phyloP scores from a whole-genome alignment of 2,329 filamentous ascomycete species.

The Acarospora socialis region DNA sequence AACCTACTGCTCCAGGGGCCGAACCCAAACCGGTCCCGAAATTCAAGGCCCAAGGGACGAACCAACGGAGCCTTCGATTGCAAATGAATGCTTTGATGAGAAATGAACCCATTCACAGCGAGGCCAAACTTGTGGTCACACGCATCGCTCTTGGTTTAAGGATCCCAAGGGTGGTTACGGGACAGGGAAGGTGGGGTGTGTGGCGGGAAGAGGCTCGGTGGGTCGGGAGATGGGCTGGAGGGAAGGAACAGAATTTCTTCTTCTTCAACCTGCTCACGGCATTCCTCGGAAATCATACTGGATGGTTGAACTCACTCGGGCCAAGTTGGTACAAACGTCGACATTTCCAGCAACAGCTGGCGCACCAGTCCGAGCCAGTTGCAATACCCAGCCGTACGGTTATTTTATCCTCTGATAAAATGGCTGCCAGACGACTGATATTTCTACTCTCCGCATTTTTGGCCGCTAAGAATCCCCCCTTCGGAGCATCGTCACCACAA shows the following conservation, averaged over 20 bases:
- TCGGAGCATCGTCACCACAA: slow-evolving; percentile 24
- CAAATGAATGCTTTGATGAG: slow-evolving; percentile 34
- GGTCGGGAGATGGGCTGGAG: slow-evolving; percentile 39
- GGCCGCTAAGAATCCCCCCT: slow-evolving; percentile 32
- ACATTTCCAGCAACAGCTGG: slow-evolving; percentile 36
- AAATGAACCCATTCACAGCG: slow-evolving; percentile 29
- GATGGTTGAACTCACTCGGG: slow-evolving; percentile 42
- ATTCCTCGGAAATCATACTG: slow-evolving; percentile 45
- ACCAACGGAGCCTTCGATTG: slow-evolving; percentile 35
- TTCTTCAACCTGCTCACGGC: slow-evolving; percentile 45
- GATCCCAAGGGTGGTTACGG: slow-evolving; percentile 42
- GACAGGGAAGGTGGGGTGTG: slow-evolving; percentile 44
- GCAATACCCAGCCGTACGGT: slow-evolving; percentile 40
- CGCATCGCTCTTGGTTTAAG: slow-evolving; percentile 40
- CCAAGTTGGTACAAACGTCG: slow-evolving; percentile 41
- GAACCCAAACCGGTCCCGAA: slow-evolving; percentile 27
- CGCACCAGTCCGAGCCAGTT: slow-evolving; percentile 31
- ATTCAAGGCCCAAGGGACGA: slow-evolving; percentile 17
- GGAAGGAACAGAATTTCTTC: slow-evolving; percentile 45
- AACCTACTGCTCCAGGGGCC: slow-evolving; percentile 31
- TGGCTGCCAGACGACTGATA: slow-evolving; percentile 42
- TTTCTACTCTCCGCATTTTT: slow-evolving; percentile 45
- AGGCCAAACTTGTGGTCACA: slow-evolving; percentile 32
- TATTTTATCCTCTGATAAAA: slow-evolving; percentile 43
- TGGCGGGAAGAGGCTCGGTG: slow-evolving; percentile 48